Evolutionary conservation across 2,329 filamentous ascomycete species (phyloP), one percentile per base, ranked within the genome.

Genomic region (Pseudocercospora eumusae): DNA sequence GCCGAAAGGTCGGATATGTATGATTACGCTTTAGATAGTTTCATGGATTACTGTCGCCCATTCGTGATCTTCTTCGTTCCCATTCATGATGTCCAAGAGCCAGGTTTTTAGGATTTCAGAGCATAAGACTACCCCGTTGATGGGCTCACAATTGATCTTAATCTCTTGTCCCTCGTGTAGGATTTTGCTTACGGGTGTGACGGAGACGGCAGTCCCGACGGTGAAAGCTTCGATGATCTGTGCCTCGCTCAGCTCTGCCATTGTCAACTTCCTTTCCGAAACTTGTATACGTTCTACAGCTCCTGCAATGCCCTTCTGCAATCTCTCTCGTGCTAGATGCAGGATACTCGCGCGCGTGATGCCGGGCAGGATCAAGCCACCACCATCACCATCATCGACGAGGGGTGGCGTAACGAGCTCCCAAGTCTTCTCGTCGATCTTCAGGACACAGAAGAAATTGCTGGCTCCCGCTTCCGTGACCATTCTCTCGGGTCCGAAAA

Each of bases 391-490:
- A n/a, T 36, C 33, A 72, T 91, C 90, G 60, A 89, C 89, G 45
- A 96, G 78, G 4, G 90, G 89, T 3, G 92, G 91, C 2, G 92
- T 96, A 58, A 96, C 82, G 28, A 96, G 81, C 80, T 93, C 83
- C 28, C 83, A 73, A 69, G 80, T 83, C 7, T 85, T 86, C 25
- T 56, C 57, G 72, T 81, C 83, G 52, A 82, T 83, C 74, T 81
- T 84, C 89, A 89, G 92, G n/a, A 96, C 80, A 4, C 95, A 81
- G 71, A 96, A 96, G 79, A 96, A 96, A 78, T 96, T 96, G 73
- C 86, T 90, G n/a, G 91, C 92, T 5, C 92, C 92, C 2, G 92
- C 92, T 80, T 96, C 92, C 2, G 92, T 96, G 68, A 93, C 92
- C 73, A 86, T 84, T 57, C 84, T 85, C 68, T 93, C 82, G 18